These are phyloP conservation scores for Aspergillus persii DNA, from an alignment of 2,329 filamentous ascomycete species.

Conservation along the genomic window DNA sequence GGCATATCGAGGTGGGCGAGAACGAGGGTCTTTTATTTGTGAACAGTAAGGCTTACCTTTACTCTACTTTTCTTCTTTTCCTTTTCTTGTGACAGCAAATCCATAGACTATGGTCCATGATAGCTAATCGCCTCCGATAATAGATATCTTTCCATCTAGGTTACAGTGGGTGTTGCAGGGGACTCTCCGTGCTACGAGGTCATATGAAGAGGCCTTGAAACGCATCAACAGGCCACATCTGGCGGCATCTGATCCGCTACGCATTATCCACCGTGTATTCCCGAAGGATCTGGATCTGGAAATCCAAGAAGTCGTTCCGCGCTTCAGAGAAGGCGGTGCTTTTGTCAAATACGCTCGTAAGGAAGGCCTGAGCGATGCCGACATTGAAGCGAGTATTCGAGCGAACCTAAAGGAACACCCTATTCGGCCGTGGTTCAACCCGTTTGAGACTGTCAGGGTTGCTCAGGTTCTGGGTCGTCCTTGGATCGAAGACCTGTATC, in stretches of 20 bases:
- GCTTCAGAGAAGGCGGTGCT: conserved; percentile 86
- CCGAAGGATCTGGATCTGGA: conserved; percentile 63
- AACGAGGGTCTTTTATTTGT: conserved; percentile 87
- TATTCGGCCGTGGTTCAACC: conserved; percentile 87
- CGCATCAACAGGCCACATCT: conserved; percentile 52
- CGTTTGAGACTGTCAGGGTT: conserved; percentile 68
- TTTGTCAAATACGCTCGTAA: conserved; percentile 79
- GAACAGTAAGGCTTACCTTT: conserved; percentile 63
- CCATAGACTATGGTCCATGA: neutral
- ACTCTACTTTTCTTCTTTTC: neutral
- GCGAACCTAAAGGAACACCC: conserved; percentile 66
- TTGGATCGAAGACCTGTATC: conserved; percentile 90
- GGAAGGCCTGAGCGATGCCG: conserved; percentile 45
- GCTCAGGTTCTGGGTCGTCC: conserved; percentile 78
- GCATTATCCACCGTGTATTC: conserved; percentile 60
- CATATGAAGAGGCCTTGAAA: conserved; percentile 50
- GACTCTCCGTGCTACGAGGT: conserved; percentile 46
- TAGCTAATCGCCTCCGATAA: conserved; percentile 7
- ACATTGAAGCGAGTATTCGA: conserved; percentile 61
- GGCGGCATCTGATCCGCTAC: conserved; percentile 55
- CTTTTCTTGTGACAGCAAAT: neutral
- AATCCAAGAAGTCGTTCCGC: conserved; percentile 77
- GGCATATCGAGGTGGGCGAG: conserved; percentile 73
- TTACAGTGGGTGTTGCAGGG: conserved; percentile 62
- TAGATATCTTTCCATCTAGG: conserved; percentile 81